Evolutionary conservation across 148 eudicot genomes (phyloP).

Genomic region (Tetragonia tetragonoides): DNA sequence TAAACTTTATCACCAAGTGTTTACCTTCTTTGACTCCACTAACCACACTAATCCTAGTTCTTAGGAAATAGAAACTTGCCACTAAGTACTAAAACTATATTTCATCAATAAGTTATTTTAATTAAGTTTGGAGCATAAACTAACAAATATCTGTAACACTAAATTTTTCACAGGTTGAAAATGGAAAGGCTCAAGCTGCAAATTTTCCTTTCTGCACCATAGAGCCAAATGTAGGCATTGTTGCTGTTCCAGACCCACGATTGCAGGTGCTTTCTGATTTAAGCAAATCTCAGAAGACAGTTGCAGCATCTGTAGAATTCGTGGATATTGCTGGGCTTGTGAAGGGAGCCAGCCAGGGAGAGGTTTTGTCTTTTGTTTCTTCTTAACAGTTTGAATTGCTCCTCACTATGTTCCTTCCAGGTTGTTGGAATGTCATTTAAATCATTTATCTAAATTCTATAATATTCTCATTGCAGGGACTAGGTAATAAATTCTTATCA

Average conservation of each 20-base stretch:
- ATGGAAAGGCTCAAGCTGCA: conserved; percentile 99
- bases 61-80: no score
- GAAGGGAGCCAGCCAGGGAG: conserved; percentile 98
- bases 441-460: conserved; percentile 10
- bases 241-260: conserved; percentile 93
- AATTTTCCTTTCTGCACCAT: conserved; percentile 96
- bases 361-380: conserved; percentile 44
- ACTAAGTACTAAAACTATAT: no score
- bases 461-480: conserved; percentile 55
- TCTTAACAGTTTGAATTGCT: background rate
- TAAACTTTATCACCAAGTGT: background rate
- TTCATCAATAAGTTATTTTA: no score
- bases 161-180: conserved; percentile 65
- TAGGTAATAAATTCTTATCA: conserved; percentile 94
- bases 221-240: conserved; percentile 94
- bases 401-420: background rate
- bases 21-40: no score
- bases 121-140: no score
- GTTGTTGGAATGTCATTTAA: conserved; percentile 3
- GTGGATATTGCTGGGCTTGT: conserved; percentile 99
- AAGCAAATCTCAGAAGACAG: conserved; percentile 81
- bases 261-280: conserved; percentile 79
- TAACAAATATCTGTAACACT: background rate
- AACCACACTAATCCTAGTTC: no score
- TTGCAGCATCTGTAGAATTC: conserved; percentile 91